Conservation (phyloP, 257 asterid species). For the Primulina tabacum region DNA sequence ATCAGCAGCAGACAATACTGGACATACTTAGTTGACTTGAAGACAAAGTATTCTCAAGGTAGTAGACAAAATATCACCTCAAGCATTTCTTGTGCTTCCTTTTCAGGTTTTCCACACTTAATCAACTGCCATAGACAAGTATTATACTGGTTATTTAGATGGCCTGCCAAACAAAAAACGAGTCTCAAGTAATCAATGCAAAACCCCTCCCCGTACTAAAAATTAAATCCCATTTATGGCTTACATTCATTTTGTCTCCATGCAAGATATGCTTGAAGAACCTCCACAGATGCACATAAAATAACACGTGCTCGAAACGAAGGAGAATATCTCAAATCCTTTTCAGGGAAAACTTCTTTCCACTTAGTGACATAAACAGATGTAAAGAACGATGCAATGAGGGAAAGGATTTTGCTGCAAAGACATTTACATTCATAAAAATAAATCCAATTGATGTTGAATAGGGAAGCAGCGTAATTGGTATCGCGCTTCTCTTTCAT, state of each 20-base stretch:
- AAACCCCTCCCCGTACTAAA: constrained; percentile 10
- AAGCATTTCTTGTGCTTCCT: constrained; percentile 55
- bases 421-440: no score
- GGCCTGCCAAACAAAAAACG: constrained; percentile 49
- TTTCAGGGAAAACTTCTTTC: constrained; percentile 56
- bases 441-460: no score
- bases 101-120: constrained; percentile 52
- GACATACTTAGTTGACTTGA: no score
- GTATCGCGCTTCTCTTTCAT: no score
- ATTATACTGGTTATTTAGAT: constrained; percentile 53
- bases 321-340: constrained; percentile 52
- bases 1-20: no score
- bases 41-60: no score
- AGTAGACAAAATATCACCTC: constrained; percentile 46
- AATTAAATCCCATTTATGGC: constrained; percentile 17
- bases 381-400: constrained; percentile 67
- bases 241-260: constrained; percentile 82
- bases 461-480: no score
- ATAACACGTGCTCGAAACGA: constrained; percentile 66
- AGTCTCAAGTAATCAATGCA: constrained; percentile 9
- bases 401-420: constrained; percentile 83
- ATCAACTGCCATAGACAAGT: constrained; percentile 75
- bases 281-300: constrained; percentile 68
- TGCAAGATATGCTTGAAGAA: constrained; percentile 79
- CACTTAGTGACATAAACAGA: constrained; percentile 68